Conservation (phyloP, 2,329 filamentous ascomycete species). For the Neocatenulostroma microsporum region DNA sequence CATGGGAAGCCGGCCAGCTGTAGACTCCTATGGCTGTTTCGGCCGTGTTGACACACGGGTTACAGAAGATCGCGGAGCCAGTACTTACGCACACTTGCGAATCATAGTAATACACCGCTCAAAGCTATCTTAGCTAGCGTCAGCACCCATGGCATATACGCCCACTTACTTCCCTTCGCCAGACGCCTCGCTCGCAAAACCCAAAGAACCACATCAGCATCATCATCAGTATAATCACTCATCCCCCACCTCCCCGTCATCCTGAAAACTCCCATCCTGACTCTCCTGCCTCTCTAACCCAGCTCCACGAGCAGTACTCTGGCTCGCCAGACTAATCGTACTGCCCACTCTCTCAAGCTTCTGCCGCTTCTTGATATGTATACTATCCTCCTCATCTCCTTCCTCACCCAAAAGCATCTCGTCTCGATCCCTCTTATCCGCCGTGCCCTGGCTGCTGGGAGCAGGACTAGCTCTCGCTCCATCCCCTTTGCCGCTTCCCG, state of each 20-base stretch:
- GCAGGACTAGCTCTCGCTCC: slow-evolving; percentile 15
- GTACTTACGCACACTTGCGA: too few species aligned
- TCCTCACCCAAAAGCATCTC: slow-evolving; percentile 21
- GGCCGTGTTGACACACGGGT: too few species aligned
- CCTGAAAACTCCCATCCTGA: slow-evolving; percentile 30
- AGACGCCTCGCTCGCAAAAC: too few species aligned
- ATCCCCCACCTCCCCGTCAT: slow-evolving; percentile 25
- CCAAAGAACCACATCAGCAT: neutral
- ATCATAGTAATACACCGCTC: too few species aligned
- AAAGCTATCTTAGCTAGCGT: too few species aligned
- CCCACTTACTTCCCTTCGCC: too few species aligned
- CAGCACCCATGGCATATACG: too few species aligned
- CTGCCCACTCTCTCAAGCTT: slow-evolving; percentile 30
- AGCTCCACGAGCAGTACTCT: slow-evolving; percentile 15
- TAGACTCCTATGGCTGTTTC: too few species aligned
- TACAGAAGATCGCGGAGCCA: too few species aligned
- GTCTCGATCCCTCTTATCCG: slow-evolving; percentile 28
- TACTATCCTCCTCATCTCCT: slow-evolving; percentile 25
- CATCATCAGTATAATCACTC: too few species aligned
- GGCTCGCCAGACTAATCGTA: slow-evolving; percentile 25
- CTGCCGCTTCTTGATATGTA: slow-evolving; percentile 31
- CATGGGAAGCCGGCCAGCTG: too few species aligned
- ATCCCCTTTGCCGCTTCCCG: slow-evolving; percentile 10
- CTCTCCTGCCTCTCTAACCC: slow-evolving; percentile 28
- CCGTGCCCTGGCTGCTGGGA: slow-evolving; percentile 5